phyloP scores from a whole-genome alignment of 2,329 filamentous ascomycete species.

The Beauveria asiatica region DNA sequence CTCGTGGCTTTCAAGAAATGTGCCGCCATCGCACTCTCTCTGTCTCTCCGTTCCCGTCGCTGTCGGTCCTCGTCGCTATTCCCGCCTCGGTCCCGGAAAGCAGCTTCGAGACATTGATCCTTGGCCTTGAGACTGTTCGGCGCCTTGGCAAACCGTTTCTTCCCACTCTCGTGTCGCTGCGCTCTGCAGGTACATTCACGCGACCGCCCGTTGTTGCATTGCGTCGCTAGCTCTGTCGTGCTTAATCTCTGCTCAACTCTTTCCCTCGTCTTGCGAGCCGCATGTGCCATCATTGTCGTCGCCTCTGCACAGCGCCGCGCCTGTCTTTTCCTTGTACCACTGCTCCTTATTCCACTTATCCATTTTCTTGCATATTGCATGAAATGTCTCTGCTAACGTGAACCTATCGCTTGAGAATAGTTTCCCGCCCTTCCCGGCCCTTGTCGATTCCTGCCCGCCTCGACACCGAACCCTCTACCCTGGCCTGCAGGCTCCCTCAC shows the following conservation, averaged over 20 bases:
- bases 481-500: conserved; percentile 3
- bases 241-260: not conserved
- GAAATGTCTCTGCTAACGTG: conserved; percentile 7
- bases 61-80: conserved; percentile 5
- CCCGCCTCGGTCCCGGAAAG: not conserved
- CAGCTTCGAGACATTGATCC: conserved; percentile 9
- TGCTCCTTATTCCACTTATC: not conserved
- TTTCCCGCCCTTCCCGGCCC: conserved; percentile 7
- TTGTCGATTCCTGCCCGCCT: conserved; percentile 8
- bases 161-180: conserved; percentile 2
- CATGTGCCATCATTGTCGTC: not conserved
- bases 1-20: not conserved
- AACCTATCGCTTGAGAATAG: conserved; percentile 1
- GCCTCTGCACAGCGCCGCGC: not conserved
- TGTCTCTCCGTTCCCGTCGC: not conserved
- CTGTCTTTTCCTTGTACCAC: not conserved
- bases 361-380: conserved; percentile 6
- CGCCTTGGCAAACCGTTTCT: conserved; percentile 9
- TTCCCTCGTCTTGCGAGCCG: not conserved
- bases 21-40: not conserved
- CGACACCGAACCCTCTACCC: conserved; percentile 6
- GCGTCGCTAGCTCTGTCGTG: conserved; percentile 9
- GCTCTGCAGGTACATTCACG: conserved; percentile 8
- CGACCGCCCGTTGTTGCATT: conserved; percentile 4
- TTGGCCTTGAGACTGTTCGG: conserved; percentile 7